Conservation (phyloP, 1,139 yeast genomes). For the Torulaspora globosa region DNA sequence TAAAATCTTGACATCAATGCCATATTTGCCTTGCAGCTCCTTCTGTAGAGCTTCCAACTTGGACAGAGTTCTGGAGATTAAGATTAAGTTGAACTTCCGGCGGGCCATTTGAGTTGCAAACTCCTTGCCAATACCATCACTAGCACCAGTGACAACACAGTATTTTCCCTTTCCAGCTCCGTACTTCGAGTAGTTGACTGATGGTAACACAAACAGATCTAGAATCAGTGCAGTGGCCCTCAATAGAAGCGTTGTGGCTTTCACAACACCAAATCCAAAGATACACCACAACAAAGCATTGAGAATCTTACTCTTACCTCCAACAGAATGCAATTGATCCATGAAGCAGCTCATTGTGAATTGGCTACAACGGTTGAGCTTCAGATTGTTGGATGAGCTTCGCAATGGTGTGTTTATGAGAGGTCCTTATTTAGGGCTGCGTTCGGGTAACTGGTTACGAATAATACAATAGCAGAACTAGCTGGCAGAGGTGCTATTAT, state of each 20-base stretch:
- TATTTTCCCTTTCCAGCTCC: conserved; percentile 52
- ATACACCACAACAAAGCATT: conserved; percentile 37
- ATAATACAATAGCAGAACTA: too few species aligned
- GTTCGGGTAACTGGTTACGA: background rate
- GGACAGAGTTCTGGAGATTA: conserved; percentile 78
- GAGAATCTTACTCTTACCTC: conserved; percentile 22
- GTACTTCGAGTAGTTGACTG: conserved; percentile 59
- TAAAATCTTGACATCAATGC: conserved; percentile 60
- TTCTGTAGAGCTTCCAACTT: conserved; percentile 65
- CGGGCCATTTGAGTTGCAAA: conserved; percentile 80
- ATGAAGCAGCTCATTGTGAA: conserved; percentile 29
- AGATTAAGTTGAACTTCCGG: conserved; percentile 74
- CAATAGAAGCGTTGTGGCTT: conserved; percentile 45
- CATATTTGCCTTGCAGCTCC: conserved; percentile 59
- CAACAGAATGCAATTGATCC: conserved; percentile 25
- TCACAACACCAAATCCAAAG: conserved; percentile 48
- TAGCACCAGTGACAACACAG: conserved; percentile 93
- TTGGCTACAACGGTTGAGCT: background rate
- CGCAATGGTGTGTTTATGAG: background rate
- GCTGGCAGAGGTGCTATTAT: too few species aligned
- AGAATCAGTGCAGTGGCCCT: conserved; percentile 43
- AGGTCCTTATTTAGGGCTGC: background rate
- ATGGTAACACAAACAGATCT: conserved; percentile 63
- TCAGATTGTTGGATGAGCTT: background rate
- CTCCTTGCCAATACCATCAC: conserved; percentile 97